phyloP scores from a whole-genome alignment of 495 filamentous ascomycete species.

The Aspergillus panamensis region DNA sequence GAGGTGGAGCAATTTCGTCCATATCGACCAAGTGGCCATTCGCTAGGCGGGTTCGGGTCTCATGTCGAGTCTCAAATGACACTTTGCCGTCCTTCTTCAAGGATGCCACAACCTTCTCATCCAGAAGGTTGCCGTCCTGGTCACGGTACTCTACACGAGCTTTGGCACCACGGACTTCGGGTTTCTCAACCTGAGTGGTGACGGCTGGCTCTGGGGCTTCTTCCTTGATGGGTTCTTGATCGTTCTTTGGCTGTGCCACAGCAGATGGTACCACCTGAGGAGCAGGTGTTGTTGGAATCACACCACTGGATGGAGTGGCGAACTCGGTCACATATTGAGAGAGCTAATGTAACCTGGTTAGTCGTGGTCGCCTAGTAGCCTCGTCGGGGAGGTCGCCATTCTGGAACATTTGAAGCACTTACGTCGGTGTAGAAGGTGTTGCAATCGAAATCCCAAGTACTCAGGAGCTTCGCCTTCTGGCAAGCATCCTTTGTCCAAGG shows the following conservation, averaged over 20 bases:
- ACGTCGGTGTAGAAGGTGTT: constrained; percentile 85
- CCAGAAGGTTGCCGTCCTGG: constrained; percentile 83
- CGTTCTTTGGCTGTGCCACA: constrained; percentile 23
- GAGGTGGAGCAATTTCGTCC: constrained; percentile 66
- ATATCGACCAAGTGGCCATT: constrained; percentile 49
- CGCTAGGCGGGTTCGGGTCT: constrained; percentile 69
- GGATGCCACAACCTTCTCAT: constrained; percentile 76
- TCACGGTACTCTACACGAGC: constrained; percentile 94
- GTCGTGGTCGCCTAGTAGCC: constrained; percentile 30
- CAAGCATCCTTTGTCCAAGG: constrained; percentile 87
- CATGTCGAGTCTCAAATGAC: constrained; percentile 89
- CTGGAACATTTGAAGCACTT: constrained; percentile 62
- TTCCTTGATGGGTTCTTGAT: constrained; percentile 17
- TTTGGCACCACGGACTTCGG: constrained; percentile 61
- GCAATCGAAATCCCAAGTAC: constrained; percentile 95
- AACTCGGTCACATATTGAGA: constrained; percentile 41
- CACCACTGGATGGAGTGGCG: constrained; percentile 17
- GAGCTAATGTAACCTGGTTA: constrained; percentile 36
- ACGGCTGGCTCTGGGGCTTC: constrained; percentile 37
- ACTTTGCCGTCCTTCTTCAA: constrained; percentile 79
- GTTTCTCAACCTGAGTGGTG: constrained; percentile 38
- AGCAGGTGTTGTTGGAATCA: constrained; percentile 29
- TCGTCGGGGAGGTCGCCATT: constrained; percentile 34
- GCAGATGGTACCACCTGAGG: constrained; percentile 16
- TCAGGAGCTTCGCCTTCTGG: constrained; percentile 79